Base-by-base conservation (phyloP, 345 rosid genomes). In the Schrenkiella parvula region DNA sequence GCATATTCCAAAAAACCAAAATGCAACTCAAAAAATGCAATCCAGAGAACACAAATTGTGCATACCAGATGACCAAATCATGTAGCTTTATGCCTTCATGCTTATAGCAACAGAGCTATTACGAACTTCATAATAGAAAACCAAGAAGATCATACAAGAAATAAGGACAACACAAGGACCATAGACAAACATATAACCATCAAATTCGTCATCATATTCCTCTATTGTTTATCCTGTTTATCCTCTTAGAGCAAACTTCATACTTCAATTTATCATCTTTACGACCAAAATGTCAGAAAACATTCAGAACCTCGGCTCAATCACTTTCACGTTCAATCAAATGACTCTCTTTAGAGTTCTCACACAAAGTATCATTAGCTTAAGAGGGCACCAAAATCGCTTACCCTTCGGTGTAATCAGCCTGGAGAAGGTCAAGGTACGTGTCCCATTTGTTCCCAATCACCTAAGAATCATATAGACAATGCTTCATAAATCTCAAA, bases 371-470 rank as follows among this genome's bases (percentile, higher is more conserved):
- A 43, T 15, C 11, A 17, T 53, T 44, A 15, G 31, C 23, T 41
- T 5, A 63, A 14, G 22, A 66, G 29, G 39, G 26, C 5, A 68
- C 39, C 9, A 11, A 43, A 52, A 31, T 21, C 1, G 42, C 57
- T 31, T 64, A 73, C 77, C 77, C 77, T 73, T 73, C 71, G 2
- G 71, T 8, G 65, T 73, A 73, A 54, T 73, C 71, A 73, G 71
- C 58, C 41, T 73, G 71, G 19, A 73, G 65, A 73, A 73, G 50
- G 3, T 73, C 71, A 18, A 73, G 66, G 25, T 73, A 73, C 1
- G 58, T 22, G 17, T 55, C 71, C 77, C 71, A 64, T 44, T 64
- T 73, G 14, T 64, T 34, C 25, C 77, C 71, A 64, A 65, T 73
- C 41, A 73, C 71, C 77, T 73, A 65, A 11, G 0, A 43, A 29